Evolutionary conservation across 148 eudicot species (phyloP).

Genomic region (Talinum fruticosum): DNA sequence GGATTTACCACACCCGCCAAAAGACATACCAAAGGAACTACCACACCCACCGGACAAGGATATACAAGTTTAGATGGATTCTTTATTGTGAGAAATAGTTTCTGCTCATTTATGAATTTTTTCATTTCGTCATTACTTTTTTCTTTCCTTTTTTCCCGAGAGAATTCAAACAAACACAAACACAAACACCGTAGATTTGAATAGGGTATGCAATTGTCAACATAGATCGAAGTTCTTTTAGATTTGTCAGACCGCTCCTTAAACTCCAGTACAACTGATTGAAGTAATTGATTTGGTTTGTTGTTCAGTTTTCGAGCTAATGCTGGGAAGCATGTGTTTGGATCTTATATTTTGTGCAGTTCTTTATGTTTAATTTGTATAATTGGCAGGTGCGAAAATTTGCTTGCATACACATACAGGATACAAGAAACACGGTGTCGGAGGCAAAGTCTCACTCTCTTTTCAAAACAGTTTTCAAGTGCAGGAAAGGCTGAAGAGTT

Average conservation of each 20-base stretch:
- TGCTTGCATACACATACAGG: neutral
- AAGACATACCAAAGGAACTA: constrained; percentile 11
- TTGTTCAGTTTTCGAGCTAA: neutral
- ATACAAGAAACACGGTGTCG: neutral
- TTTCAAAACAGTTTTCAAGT: neutral
- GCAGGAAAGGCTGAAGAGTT: neutral
- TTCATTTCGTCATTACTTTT: neutral
- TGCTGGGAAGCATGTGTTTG: neutral
- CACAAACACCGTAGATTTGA: constrained; percentile 6
- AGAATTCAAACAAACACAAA: constrained; percentile 1
- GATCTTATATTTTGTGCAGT: neutral
- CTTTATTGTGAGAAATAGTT: neutral
- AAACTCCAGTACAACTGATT: neutral
- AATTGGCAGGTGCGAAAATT: neutral
- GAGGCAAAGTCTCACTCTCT: neutral
- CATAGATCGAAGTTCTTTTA: no score
- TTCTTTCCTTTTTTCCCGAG: neutral
- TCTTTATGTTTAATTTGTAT: neutral
- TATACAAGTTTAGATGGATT: constrained; percentile 19
- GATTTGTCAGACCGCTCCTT: no score
- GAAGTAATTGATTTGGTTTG: neutral
- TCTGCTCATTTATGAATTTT: constrained; percentile 4
- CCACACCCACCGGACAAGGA: constrained; percentile 26
- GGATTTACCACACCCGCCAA: constrained; percentile 9
- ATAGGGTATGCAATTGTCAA: neutral